phyloP scores from a whole-genome alignment of 257 asterid genomes.

The Pogostemon cablin region DNA sequence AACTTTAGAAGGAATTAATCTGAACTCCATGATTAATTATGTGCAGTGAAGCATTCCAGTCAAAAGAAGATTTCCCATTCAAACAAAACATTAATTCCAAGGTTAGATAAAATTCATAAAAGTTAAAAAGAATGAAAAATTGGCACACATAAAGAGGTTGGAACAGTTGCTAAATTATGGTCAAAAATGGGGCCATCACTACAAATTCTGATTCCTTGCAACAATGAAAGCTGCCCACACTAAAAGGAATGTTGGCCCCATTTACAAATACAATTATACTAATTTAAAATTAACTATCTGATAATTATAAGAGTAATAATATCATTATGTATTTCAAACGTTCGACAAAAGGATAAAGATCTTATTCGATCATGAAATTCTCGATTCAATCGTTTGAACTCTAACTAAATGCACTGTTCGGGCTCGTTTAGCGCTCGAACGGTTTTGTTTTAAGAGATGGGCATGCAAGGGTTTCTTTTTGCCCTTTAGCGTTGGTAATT shows the following conservation, averaged over 20 bases:
- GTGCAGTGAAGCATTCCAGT: constrained; percentile 24
- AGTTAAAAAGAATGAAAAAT: constrained; percentile 31
- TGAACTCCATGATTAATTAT: background rate
- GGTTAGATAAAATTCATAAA: constrained; percentile 37
- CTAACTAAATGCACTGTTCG: too few relatives aligned
- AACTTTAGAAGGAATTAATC: background rate
- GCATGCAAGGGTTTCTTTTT: background rate
- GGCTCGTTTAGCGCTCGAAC: too few relatives aligned
- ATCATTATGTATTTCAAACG: too few relatives aligned
- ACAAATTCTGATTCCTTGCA: constrained; percentile 38
- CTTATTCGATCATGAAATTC: too few relatives aligned
- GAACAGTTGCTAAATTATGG: constrained; percentile 26
- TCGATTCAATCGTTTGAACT: too few relatives aligned
- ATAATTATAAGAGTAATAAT: too few relatives aligned
- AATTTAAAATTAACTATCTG: too few relatives aligned
- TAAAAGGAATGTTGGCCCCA: constrained; percentile 1
- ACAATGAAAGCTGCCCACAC: constrained; percentile 20
- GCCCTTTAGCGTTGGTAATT: constrained; percentile 30
- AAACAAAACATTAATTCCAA: constrained; percentile 40
- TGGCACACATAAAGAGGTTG: constrained; percentile 22
- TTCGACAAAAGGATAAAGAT: too few relatives aligned
- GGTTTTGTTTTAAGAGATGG: too few relatives aligned
- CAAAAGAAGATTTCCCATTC: constrained; percentile 38
- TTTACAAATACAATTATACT: too few relatives aligned
- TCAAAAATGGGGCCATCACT: constrained; percentile 38